Evolutionary conservation across 2,329 filamentous ascomycete genomes (phyloP).

Genomic region (Chaetomium olivaceum): DNA sequence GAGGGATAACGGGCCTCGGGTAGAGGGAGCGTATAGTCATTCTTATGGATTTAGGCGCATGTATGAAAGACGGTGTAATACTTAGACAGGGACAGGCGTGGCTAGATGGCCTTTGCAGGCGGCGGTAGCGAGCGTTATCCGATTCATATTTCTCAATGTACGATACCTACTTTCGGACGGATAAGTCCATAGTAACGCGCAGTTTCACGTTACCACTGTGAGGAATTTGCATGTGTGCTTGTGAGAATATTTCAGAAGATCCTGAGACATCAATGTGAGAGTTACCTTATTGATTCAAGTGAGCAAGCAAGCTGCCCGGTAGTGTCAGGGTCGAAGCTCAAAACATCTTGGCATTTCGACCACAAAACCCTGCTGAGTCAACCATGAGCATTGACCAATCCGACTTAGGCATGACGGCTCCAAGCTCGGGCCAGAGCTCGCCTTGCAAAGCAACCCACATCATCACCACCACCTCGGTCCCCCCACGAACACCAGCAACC

Average conservation of each 20-base stretch:
- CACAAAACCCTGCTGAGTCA: constrained; percentile 12
- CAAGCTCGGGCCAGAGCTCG: constrained; percentile 11
- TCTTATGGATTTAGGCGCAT: neutral
- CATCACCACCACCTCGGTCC: constrained; percentile 18
- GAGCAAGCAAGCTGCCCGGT: neutral
- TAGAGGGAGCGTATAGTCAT: neutral
- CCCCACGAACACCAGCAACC: neutral
- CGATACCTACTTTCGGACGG: neutral
- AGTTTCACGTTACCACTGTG: neutral
- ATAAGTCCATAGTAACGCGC: neutral
- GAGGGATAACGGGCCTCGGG: neutral
- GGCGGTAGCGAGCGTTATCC: neutral
- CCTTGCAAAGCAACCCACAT: constrained; percentile 15
- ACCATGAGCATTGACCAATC: constrained; percentile 20
- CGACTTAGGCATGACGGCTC: neutral
- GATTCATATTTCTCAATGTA: neutral
- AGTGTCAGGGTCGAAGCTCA: constrained; percentile 4
- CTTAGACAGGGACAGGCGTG: neutral
- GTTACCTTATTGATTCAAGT: neutral
- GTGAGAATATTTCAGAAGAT: neutral
- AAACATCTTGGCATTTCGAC: constrained; percentile 7
- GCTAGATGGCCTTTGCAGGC: neutral
- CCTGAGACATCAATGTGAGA: neutral
- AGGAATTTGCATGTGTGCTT: neutral
- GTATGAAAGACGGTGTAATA: constrained; percentile 5